Evolutionary conservation across 345 rosid genomes (phyloP).

Genomic region (Populus euphratica): DNA sequence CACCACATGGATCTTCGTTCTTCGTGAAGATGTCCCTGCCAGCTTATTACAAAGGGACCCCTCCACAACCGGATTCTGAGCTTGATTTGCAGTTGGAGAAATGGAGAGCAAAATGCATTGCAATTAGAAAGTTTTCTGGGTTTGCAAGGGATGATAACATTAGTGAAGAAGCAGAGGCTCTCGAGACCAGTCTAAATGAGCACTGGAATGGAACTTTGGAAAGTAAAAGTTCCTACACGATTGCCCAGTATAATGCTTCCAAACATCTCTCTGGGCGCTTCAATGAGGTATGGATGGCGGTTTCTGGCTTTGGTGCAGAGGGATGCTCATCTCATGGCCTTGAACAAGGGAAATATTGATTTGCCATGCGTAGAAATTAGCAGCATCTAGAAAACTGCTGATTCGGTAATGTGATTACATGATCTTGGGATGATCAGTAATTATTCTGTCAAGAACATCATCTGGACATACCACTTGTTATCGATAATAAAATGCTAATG

Average conservation of each 20-base stretch:
- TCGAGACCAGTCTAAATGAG: conserved; percentile 24
- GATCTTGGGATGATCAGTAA: background rate
- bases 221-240: conserved; percentile 14
- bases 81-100: conserved; percentile 32
- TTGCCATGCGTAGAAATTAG: background rate
- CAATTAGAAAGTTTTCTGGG: conserved; percentile 41
- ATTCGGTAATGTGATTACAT: background rate
- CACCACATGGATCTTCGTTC: conserved; percentile 8
- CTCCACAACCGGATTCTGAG: conserved; percentile 37
- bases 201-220: background rate
- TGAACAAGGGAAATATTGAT: background rate
- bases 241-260: conserved; percentile 51
- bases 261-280: conserved; percentile 23
- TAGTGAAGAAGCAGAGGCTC: conserved; percentile 29
- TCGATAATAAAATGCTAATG: background rate
- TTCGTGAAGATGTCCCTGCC: conserved; percentile 21
- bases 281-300: conserved; percentile 48
- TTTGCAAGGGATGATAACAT: conserved; percentile 39
- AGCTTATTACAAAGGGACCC: conserved; percentile 2
- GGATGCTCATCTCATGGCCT: conserved; percentile 16
- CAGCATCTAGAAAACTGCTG: background rate
- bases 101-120: conserved; percentile 38
- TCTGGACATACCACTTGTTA: background rate
- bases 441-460: background rate
- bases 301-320: conserved; percentile 20